Percentiles rank a stretch among this genome's conserved stretches.
Evolutionary conservation across 768 basidiomycete genomes (phyloP).

Genomic region (Harrya chromipes): DNA sequence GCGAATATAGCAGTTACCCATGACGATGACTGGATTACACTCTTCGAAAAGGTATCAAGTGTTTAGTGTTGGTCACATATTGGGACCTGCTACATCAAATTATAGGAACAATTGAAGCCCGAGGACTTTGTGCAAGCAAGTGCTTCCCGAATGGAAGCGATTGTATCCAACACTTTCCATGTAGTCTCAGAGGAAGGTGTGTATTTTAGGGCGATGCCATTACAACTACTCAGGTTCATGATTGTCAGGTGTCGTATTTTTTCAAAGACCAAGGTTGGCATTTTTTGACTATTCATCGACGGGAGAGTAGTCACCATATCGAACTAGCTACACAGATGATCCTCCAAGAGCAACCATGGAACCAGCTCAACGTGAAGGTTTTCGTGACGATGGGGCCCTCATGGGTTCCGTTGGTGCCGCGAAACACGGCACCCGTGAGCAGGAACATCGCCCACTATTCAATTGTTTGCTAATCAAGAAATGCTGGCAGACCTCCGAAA

Average conservation of each 20-base stretch:
- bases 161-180: neutral
- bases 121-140: neutral
- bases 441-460: too few relatives aligned
- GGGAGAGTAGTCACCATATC: neutral
- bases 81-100: too few relatives aligned
- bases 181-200: neutral
- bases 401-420: too few relatives aligned
- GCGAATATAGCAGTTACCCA: constrained; percentile 5
- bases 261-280: neutral
- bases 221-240: neutral
- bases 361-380: too few relatives aligned
- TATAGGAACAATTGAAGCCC: neutral
- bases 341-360: too few relatives aligned
- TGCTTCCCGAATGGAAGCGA: neutral
- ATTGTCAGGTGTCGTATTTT: constrained; percentile 1
- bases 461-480: too few relatives aligned
- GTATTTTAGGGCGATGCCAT: neutral
- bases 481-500: too few relatives aligned
- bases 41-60: neutral
- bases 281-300: neutral
- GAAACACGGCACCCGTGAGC: too few relatives aligned
- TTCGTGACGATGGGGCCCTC: too few relatives aligned
- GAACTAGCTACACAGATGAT: neutral
- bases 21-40: constrained; percentile 5
- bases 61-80: neutral